Conservation (phyloP, 768 basidiomycete genomes). For the Lactarius quietus region DNA sequence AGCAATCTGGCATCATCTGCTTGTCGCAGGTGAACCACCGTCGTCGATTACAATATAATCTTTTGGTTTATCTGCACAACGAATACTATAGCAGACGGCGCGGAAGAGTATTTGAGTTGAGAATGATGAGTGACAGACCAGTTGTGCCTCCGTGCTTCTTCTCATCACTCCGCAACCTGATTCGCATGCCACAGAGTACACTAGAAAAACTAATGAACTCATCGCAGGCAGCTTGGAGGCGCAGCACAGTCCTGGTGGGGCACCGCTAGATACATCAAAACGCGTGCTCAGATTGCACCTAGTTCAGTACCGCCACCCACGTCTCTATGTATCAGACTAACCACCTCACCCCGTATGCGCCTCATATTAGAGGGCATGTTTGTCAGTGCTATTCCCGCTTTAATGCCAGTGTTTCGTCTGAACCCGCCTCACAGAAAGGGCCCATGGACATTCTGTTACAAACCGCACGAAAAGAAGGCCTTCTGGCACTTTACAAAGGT, state of each 20-base stretch:
- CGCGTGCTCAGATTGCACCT: conserved; percentile 82
- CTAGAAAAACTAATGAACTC: conserved; percentile 75
- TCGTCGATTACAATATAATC: conserved; percentile 1
- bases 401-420: neutral
- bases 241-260: conserved; percentile 94
- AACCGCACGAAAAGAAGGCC: conserved; percentile 82
- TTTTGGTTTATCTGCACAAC: neutral
- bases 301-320: conserved; percentile 44
- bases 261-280: conserved; percentile 93
- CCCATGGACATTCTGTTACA: conserved; percentile 87
- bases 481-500: conserved; percentile 96
- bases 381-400: conserved; percentile 46
- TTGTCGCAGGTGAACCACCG: conserved; percentile 17
- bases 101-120: too few relatives aligned
- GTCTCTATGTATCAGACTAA: conserved; percentile 7
- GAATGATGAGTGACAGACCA: too few relatives aligned
- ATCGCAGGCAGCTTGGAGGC: conserved; percentile 86
- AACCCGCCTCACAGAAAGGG: conserved; percentile 58
- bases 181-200: conserved; percentile 15
- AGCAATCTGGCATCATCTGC: conserved; percentile 19
- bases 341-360: conserved; percentile 6
- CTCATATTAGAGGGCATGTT: conserved; percentile 71
- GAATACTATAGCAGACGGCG: neutral
- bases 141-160: neutral
- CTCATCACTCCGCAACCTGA: neutral